These are phyloP conservation scores for Metschnikowia bowlesiae DNA, from an alignment of 805 yeast genomes.

Conservation along the genomic window DNA sequence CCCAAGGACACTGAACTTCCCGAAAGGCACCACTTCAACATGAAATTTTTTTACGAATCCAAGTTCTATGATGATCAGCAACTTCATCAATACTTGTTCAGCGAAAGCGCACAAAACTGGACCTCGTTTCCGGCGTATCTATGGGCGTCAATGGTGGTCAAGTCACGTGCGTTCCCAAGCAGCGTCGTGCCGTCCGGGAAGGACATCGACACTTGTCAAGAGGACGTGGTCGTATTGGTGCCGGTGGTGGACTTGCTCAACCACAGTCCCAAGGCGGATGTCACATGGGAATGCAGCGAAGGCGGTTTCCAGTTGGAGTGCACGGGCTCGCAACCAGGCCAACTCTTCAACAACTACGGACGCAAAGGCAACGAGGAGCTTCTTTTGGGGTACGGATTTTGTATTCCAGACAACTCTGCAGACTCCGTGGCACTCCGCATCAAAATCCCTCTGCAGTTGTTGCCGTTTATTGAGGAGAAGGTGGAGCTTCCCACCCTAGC, in stretches of 20 bases:
- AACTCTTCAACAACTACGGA: slow-evolving; percentile 77
- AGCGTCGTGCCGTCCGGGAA: slow-evolving; percentile 40
- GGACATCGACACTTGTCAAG: slow-evolving; percentile 16
- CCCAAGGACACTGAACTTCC: slow-evolving; percentile 32
- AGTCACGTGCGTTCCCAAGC: slow-evolving; percentile 79
- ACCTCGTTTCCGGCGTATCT: slow-evolving; percentile 61
- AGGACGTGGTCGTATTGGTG: slow-evolving; percentile 59
- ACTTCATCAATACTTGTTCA: slow-evolving; percentile 22
- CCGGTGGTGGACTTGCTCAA: slow-evolving; percentile 80
- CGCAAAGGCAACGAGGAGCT: slow-evolving; percentile 83
- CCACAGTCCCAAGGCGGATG: slow-evolving; percentile 58
- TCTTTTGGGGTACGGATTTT: slow-evolving; percentile 78
- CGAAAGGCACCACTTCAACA: slow-evolving; percentile 31
- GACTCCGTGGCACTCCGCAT: slow-evolving; percentile 60
- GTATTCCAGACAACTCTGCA: slow-evolving; percentile 50
- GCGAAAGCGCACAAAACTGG: slow-evolving; percentile 43
- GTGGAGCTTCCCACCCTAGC: slow-evolving; percentile 32
- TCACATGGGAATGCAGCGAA: slow-evolving; percentile 51
- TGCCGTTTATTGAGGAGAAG: slow-evolving; percentile 27
- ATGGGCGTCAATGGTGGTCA: slow-evolving; percentile 70
- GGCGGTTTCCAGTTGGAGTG: slow-evolving; percentile 21
- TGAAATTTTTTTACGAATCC: slow-evolving; percentile 42
- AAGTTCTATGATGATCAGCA: slow-evolving; percentile 37
- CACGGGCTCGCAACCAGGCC: slow-evolving; percentile 24
- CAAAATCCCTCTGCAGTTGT: slow-evolving; percentile 40